These are phyloP conservation scores for Clarkia xantiana DNA, from an alignment of 345 rosid species.

Conservation along the genomic window DNA sequence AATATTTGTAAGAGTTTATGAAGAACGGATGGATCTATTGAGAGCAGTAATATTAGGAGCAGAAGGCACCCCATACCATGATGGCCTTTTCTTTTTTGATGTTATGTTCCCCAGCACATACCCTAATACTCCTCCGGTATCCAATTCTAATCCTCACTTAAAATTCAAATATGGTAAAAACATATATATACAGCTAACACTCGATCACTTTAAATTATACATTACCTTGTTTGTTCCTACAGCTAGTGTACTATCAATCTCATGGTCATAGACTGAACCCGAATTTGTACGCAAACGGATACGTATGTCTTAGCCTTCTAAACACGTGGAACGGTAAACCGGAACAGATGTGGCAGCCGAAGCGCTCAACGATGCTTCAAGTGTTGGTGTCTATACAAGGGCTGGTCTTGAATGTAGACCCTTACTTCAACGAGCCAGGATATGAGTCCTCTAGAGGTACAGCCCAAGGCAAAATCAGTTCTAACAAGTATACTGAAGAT, in stretches of 20 bases:
- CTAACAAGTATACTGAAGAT: slow-evolving; percentile 51
- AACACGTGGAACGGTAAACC: slow-evolving; percentile 60
- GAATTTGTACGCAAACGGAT: slow-evolving; percentile 55
- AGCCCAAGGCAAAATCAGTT: slow-evolving; percentile 25
- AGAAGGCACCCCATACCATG: slow-evolving; percentile 89
- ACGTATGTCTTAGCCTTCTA: slow-evolving; percentile 89
- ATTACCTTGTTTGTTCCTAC: no score
- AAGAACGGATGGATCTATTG: slow-evolving; percentile 84
- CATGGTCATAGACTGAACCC: slow-evolving; percentile 82
- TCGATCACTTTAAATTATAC: no score
- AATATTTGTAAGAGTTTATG: slow-evolving; percentile 79
- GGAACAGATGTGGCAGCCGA: slow-evolving; percentile 80
- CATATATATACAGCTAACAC: no score
- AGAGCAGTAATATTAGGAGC: slow-evolving; percentile 91
- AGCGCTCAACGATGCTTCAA: slow-evolving; percentile 63
- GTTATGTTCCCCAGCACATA: slow-evolving; percentile 60
- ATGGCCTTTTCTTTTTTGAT: slow-evolving; percentile 89
- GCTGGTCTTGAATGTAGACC: slow-evolving; percentile 66
- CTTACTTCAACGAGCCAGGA: slow-evolving; percentile 84
- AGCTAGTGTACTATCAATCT: slow-evolving; percentile 64
- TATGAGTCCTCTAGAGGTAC: slow-evolving; percentile 28
- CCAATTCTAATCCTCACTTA: no score
- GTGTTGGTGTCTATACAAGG: slow-evolving; percentile 92
- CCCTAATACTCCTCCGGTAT: slow-evolving; percentile 70
- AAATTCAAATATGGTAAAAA: no score